Evolutionary conservation across 2,329 filamentous ascomycete species (phyloP), one percentile per base, ranked within the genome.

Genomic region (Colletotrichum navitas): DNA sequence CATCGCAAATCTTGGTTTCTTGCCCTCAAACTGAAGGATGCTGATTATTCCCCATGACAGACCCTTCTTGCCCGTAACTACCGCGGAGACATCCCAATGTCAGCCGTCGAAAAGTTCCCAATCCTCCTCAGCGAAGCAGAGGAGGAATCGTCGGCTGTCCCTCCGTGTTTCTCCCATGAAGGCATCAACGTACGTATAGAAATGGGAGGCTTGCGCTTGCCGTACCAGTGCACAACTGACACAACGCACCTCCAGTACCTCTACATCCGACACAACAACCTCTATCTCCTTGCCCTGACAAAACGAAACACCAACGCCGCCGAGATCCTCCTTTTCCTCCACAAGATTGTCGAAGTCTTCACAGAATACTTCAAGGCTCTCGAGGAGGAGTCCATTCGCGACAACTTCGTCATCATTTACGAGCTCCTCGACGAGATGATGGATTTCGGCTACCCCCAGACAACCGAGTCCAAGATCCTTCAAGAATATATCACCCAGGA

Each of bases 401-500:
- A 99, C 86, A 99, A 99, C 86, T 99, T 99, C 80, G 96, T 99
- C 82, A 91, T 99, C 80, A 99, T 99, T 79, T 99, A 99, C 87
- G 96, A 99, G 84, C 85, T 99, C 73, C 89, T 99, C 74, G 96
- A 99, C 80, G 96, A 99, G 86, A 99, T 99, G 96, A 99, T 99
- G 96, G 96, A 99, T 84, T 99, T 99, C 86, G 96, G 96, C 74
- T 98, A 99, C 82, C 96, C 96, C 7, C 96, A 99, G 83, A 99
- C 96, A 12, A 99, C 96, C 75, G 96, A 99, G 83, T 94, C 91
- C 81, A 99, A 99, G 89, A 99, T 99, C 81, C 86, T 99, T 73
- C 96, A 99, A 83, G 96, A 99, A 86, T 97, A 97, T 85, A 99
- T 99, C 81, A 99, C 96, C 51, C 96, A 99, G 83, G 96, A 99